These are phyloP conservation scores for Posidonia oceanica DNA, from an alignment of 116 monocot species.

Conservation along the genomic window DNA sequence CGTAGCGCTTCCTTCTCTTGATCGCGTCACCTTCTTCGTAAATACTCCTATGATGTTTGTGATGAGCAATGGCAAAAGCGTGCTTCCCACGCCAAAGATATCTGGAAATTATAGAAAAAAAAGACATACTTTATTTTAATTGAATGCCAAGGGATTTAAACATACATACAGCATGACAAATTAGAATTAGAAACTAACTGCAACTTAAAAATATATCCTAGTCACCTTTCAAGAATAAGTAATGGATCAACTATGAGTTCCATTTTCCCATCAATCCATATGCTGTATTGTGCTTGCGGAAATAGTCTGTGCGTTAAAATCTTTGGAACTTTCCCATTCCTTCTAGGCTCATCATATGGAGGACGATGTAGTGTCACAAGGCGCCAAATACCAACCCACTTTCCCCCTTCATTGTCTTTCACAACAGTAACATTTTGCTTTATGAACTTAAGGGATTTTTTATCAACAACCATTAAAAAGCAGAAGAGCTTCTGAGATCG, in stretches of 20 bases:
- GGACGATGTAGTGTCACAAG: constrained; percentile 52
- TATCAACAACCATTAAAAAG: constrained; percentile 95
- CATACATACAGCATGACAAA: neutral
- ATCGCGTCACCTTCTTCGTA: constrained; percentile 97
- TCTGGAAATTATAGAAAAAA: constrained; percentile 19
- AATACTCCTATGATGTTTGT: constrained; percentile 93
- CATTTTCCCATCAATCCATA: constrained; percentile 99
- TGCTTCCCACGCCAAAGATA: constrained; percentile 92
- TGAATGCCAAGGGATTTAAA: neutral
- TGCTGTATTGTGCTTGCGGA: constrained; percentile 87
- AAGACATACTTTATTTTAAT: no score
- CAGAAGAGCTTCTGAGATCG: constrained; percentile 88
- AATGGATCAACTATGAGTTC: constrained; percentile 92
- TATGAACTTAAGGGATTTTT: constrained; percentile 65
- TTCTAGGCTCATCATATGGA: constrained; percentile 96
- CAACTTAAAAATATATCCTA: neutral
- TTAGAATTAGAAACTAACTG: neutral
- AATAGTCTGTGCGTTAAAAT: constrained; percentile 87
- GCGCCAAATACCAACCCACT: constrained; percentile 98
- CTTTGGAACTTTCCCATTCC: constrained; percentile 97
- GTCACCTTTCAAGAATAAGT: constrained; percentile 94
- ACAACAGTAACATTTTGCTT: constrained; percentile 49
- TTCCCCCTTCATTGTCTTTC: constrained; percentile 58
- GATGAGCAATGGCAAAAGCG: constrained; percentile 85
- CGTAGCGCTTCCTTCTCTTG: constrained; percentile 95